These are phyloP conservation scores for Kodamaea ohmeri DNA, from an alignment of 1,139 yeast genomes.

Conservation along the genomic window DNA sequence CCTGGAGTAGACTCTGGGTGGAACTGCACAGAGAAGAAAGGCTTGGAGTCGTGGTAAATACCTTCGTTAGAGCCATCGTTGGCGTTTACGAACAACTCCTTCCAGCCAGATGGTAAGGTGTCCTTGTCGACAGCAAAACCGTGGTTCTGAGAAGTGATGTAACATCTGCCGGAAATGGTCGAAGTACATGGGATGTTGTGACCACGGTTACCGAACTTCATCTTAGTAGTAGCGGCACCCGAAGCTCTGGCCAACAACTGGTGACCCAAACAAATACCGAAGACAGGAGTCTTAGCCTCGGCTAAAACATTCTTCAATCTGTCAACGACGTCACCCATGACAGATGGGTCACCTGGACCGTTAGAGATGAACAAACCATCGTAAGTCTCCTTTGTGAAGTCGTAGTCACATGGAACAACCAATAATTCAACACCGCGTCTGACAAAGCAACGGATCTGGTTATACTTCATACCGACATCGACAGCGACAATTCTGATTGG, in stretches of 20 bases:
- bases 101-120: conserved; percentile 79
- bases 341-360: conserved; percentile 99
- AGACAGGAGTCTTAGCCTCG: conserved; percentile 72
- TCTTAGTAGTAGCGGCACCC: conserved; percentile 88
- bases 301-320: conserved; percentile 56
- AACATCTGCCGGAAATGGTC: conserved; percentile 90
- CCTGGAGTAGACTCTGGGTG: conserved; percentile 99
- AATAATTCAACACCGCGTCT: conserved; percentile 93
- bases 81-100: conserved; percentile 91
- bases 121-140: conserved; percentile 93
- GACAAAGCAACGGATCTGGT: conserved; percentile 96
- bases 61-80: conserved; percentile 99
- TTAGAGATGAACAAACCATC: conserved; percentile 96
- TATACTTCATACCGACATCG: conserved; percentile 97
- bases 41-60: conserved; percentile 83
- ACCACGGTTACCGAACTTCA: conserved; percentile 99
- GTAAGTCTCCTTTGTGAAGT: conserved; percentile 70
- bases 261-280: conserved; percentile 99
- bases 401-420: conserved; percentile 96
- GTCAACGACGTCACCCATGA: conserved; percentile 63
- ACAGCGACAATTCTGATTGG: conserved; percentile 80
- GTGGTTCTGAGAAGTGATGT: conserved; percentile 98
- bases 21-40: conserved; percentile 98
- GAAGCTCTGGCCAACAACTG: conserved; percentile 94
- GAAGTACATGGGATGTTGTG: conserved; percentile 98